Base-by-base conservation (phyloP, 2,329 filamentous ascomycete species). In the Fusarium sp. region DNA sequence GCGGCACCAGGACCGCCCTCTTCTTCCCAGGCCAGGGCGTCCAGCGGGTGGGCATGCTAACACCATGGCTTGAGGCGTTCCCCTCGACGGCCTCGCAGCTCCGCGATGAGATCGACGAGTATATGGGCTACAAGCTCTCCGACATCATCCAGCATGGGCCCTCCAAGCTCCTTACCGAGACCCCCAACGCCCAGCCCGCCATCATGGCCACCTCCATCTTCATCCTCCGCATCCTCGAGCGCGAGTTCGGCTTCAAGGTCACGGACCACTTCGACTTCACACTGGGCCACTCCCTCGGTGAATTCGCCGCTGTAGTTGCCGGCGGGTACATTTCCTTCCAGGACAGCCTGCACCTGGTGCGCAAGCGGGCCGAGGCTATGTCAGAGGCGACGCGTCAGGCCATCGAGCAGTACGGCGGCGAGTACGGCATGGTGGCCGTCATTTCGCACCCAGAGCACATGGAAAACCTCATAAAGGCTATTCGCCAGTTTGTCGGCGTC, bases 141-240 rank as follows among this genome's bases (percentile, higher is more conserved):
- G 87, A 88, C 29, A 88, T 96, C 68, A 98, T 98, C 76, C 91
- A 92, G 69, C 87, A 94, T 31, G 95, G 96, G 0, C 94, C 96
- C 2, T 94, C 93, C 77, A 91, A 90, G 65, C 85, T 88, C 61
- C 90, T 98, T 65, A 97, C 94, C 45, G 89, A 91, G 66, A 98
- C 96, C 6, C 91, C 93, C 74, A 95, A 97, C 81, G 94, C 96
- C 5, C 96, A 98, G 83, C 96, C 96, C 2, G 95, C 96, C 78
- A 98, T 98, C 82, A 97, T 98, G 95, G 94, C 95, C 16, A 97
- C 95, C 5, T 97, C 94, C 31, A 92, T 98, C 80, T 89, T 98
- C 68, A 97, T 98, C 79, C 88, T 98, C 64, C 92, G 94, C 65
- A 91, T 98, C 69, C 88, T 98, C 73, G 95, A 98, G 85, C 86